Percentiles rank a stretch among this genome's conserved stretches.
These are phyloP conservation scores for Evernia prunastri DNA, from an alignment of 495 filamentous ascomycete species.

Conservation along the genomic window DNA sequence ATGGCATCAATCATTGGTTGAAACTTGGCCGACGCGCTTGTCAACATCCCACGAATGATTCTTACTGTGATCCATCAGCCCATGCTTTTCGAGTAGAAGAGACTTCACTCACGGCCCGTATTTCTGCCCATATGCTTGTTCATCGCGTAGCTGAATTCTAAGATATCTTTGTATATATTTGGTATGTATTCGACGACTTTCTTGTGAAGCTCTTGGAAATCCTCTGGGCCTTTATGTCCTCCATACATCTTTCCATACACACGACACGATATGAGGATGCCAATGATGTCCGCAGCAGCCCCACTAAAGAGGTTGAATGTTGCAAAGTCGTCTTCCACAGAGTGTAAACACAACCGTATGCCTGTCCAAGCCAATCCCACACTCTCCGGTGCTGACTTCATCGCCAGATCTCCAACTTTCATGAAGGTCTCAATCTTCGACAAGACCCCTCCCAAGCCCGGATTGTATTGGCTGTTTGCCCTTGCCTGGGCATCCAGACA, in stretches of 20 bases:
- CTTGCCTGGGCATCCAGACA: not conserved
- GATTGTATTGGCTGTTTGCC: not conserved
- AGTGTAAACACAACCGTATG: conserved; percentile 7
- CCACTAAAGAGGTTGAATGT: conserved; percentile 10
- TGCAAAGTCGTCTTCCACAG: conserved; percentile 9
- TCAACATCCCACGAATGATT: not conserved
- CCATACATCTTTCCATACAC: conserved; percentile 9
- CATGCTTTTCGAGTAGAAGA: not conserved
- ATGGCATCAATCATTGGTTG: conserved; percentile 5
- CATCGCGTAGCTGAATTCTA: conserved; percentile 10
- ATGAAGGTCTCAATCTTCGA: conserved; percentile 2
- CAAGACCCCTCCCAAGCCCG: not conserved
- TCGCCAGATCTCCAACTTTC: not conserved
- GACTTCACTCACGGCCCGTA: not conserved
- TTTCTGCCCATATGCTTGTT: conserved; percentile 11
- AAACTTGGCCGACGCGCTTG: conserved; percentile 6
- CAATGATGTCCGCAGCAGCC: conserved; percentile 12
- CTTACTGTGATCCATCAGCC: not conserved
- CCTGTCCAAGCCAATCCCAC: not conserved
- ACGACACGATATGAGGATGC: conserved; percentile 6
- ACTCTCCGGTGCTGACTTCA: not conserved
- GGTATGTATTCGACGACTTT: conserved; percentile 12
- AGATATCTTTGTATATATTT: not conserved
- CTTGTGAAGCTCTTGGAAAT: conserved; percentile 8
- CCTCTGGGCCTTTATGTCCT: conserved; percentile 8